These are phyloP conservation scores for Yamadazyma atmosphaerica DNA, from an alignment of 1,139 yeast genomes.

Conservation along the genomic window DNA sequence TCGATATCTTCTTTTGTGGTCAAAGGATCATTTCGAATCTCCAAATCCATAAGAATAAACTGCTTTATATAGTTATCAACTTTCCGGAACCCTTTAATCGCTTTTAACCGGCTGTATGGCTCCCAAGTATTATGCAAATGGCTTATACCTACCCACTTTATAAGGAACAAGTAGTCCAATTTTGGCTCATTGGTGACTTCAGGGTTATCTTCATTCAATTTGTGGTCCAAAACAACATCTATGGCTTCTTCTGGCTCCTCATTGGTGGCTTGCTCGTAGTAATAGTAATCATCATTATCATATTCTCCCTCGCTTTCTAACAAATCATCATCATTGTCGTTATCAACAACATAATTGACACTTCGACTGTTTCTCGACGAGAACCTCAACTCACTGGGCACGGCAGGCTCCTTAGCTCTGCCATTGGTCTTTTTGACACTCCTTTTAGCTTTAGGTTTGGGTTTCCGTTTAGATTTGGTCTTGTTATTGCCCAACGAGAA, in stretches of 20 bases:
- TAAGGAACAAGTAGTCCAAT: constrained; percentile 57
- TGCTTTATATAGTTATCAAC: constrained; percentile 89
- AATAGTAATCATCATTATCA: constrained; percentile 36
- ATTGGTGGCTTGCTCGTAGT: constrained; percentile 34
- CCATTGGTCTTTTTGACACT: constrained; percentile 13
- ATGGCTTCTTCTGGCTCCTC: constrained; percentile 45
- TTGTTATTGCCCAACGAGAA: constrained; percentile 9
- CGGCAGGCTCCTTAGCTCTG: constrained; percentile 11
- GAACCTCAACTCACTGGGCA: constrained; percentile 57
- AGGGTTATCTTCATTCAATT: constrained; percentile 36
- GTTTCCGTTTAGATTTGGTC: no score
- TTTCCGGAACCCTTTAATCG: constrained; percentile 73
- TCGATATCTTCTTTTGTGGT: constrained; percentile 91
- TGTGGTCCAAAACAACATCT: constrained; percentile 57
- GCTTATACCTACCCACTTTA: constrained; percentile 87
- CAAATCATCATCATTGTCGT: constrained; percentile 64
- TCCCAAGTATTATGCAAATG: constrained; percentile 98
- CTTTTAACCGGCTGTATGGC: constrained; percentile 56
- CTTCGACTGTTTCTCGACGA: constrained; percentile 71
- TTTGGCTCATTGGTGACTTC: constrained; percentile 55
- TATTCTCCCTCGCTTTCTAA: constrained; percentile 56
- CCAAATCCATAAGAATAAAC: constrained; percentile 68
- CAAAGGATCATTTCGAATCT: constrained; percentile 72
- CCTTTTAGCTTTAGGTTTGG: constrained; percentile 4
- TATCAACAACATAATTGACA: constrained; percentile 77